phyloP scores from a whole-genome alignment of 345 rosid species.

The Citrus sp. region DNA sequence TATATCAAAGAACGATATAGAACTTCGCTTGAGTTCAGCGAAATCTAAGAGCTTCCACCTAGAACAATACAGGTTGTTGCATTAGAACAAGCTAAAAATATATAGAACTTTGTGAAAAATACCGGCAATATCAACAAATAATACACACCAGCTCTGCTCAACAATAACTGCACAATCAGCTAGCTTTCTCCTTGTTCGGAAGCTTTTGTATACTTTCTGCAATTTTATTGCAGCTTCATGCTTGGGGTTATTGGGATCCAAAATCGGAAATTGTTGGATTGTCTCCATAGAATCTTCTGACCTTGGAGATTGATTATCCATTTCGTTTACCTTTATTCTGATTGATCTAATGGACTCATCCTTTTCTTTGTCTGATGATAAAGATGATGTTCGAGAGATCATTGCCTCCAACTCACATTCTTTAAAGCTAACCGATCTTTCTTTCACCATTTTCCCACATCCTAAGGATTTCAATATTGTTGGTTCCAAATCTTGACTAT shows the following conservation, averaged over 20 bases:
- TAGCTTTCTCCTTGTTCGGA: constrained; percentile 86
- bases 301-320: constrained; percentile 10
- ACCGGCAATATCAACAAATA: not conserved
- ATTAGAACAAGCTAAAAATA: constrained; percentile 21
- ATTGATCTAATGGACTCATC: constrained; percentile 1
- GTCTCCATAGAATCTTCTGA: constrained; percentile 11
- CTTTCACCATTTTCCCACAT: constrained; percentile 74
- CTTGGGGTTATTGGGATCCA: constrained; percentile 55
- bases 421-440: constrained; percentile 78
- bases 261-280: constrained; percentile 25
- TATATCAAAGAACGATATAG: constrained; percentile 80
- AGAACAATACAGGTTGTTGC: not conserved
- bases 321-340: constrained; percentile 3
- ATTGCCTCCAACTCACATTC: constrained; percentile 48
- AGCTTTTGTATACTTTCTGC: constrained; percentile 93
- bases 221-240: constrained; percentile 82
- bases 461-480: constrained; percentile 56
- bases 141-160: constrained; percentile 79
- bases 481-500: constrained; percentile 46
- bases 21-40: constrained; percentile 82
- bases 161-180: constrained; percentile 94
- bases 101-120: not conserved
- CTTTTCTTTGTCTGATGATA: constrained; percentile 13
- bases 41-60: constrained; percentile 97
- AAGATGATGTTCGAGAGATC: constrained; percentile 38